Percentiles rank a stretch among this genome's conserved stretches.
Evolutionary conservation across 1,284 basidiomycete species (phyloP).

Genomic region (Leccinum angustisporum): DNA sequence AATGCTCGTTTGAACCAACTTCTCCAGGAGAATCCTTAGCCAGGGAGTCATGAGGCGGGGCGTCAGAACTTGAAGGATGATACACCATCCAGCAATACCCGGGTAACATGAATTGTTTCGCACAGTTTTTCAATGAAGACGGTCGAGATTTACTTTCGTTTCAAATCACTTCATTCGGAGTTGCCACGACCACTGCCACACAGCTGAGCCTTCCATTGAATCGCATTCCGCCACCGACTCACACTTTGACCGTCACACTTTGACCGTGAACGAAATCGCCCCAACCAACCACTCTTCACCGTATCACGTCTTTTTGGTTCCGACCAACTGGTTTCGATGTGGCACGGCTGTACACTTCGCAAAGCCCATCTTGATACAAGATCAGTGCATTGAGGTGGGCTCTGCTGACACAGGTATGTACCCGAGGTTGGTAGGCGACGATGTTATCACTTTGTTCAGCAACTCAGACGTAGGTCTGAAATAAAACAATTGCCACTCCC

Average conservation of each 20-base stretch:
- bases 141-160: not conserved
- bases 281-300: not conserved
- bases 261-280: not conserved
- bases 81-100: not conserved
- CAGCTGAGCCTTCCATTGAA: not conserved
- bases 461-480: not conserved
- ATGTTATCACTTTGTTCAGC: not conserved
- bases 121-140: not conserved
- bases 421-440: not conserved
- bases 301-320: not conserved
- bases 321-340: not conserved
- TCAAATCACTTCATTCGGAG: not conserved
- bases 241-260: not conserved
- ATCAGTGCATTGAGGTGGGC: constrained; percentile 4
- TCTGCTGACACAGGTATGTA: constrained; percentile 6
- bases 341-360: constrained; percentile 4
- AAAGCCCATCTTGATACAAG: constrained; percentile 24
- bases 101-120: not conserved
- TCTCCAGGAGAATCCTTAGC: not conserved
- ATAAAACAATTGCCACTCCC: not conserved
- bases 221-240: not conserved
- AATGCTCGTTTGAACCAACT: not conserved
- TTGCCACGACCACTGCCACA: not conserved
- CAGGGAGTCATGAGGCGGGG: not conserved
- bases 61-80: not conserved